A percentile compares a stretch with the other conserved stretches of the same genome.
Evolutionary conservation across 108 stramenopile genomes (phyloP).

Genomic region (Aurantiochytrium sp.): DNA sequence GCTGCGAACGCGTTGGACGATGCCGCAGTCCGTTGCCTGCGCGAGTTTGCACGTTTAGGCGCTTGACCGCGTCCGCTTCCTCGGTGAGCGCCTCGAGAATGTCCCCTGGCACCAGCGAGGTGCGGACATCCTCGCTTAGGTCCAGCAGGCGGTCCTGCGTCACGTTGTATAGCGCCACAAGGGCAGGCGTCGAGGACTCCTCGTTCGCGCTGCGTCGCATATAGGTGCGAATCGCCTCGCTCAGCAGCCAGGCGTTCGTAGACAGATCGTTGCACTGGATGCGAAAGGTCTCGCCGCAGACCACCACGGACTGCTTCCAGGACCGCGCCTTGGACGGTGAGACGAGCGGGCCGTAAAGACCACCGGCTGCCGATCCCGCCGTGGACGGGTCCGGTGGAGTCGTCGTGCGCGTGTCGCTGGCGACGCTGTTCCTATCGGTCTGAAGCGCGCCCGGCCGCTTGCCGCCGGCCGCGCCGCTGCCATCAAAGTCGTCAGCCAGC

Average conservation of each 20-base stretch:
- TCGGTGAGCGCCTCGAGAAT: background rate
- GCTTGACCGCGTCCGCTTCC: background rate
- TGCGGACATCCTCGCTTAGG: background rate
- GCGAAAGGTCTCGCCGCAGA: background rate
- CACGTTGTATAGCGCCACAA: background rate
- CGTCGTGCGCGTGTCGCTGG: background rate
- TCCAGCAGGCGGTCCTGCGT: background rate
- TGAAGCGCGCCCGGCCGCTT: background rate
- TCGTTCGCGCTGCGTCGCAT: background rate
- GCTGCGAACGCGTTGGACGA: background rate
- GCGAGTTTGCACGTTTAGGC: background rate
- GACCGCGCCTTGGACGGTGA: background rate
- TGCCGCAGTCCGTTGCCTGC: background rate
- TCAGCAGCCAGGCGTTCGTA: slow-evolving; percentile 22
- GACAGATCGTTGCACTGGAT: background rate
- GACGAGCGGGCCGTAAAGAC: background rate
- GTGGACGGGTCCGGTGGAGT: background rate
- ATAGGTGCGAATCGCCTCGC: slow-evolving; percentile 6
- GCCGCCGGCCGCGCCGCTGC: background rate
- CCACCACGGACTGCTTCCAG: background rate
- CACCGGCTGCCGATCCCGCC: background rate
- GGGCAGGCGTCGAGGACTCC: background rate
- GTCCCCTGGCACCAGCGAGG: background rate
- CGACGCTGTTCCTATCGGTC: background rate
- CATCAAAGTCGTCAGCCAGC: background rate